phyloP scores from a whole-genome alignment of 176 grass and related monocot species.

The Secale cereale region DNA sequence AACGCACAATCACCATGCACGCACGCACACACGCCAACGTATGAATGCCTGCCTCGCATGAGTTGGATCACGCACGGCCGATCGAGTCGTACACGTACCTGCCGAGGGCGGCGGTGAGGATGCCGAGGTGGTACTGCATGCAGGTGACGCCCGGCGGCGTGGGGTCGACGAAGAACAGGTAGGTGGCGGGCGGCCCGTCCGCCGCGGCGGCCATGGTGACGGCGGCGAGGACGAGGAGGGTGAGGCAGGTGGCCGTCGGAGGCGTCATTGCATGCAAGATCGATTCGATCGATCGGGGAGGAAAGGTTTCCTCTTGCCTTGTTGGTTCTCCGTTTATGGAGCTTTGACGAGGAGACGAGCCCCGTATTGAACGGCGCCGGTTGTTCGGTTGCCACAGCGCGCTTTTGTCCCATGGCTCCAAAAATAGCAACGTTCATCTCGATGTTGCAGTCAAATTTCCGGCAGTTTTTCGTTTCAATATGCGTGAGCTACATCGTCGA shows the following conservation, averaged over 20 bases:
- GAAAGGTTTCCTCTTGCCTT: not conserved
- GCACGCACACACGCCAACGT: no score
- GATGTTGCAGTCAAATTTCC: not conserved
- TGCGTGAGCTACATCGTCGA: conserved; percentile 37
- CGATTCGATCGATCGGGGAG: not conserved
- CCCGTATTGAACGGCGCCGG: not conserved
- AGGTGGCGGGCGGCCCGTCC: not conserved
- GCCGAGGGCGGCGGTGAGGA: conserved; percentile 42
- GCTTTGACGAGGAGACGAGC: not conserved
- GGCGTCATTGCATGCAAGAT: not conserved
- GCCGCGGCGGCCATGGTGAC: not conserved
- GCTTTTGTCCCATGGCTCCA: not conserved
- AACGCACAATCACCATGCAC: no score
- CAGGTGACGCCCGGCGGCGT: conserved; percentile 17
- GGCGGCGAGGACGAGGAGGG: not conserved
- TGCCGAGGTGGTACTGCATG: conserved; percentile 37
- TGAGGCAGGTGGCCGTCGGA: not conserved
- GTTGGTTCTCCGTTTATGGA: not conserved
- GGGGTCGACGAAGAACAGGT: conserved; percentile 34
- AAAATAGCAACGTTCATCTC: not conserved
- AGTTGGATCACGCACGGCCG: no score
- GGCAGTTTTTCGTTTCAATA: not conserved
- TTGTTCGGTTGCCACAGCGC: not conserved
- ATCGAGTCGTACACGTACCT: not conserved
- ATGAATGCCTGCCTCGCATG: no score